These are phyloP conservation scores for Aspergillus nomiae DNA, from an alignment of 2,329 filamentous ascomycete genomes.

Conservation along the genomic window DNA sequence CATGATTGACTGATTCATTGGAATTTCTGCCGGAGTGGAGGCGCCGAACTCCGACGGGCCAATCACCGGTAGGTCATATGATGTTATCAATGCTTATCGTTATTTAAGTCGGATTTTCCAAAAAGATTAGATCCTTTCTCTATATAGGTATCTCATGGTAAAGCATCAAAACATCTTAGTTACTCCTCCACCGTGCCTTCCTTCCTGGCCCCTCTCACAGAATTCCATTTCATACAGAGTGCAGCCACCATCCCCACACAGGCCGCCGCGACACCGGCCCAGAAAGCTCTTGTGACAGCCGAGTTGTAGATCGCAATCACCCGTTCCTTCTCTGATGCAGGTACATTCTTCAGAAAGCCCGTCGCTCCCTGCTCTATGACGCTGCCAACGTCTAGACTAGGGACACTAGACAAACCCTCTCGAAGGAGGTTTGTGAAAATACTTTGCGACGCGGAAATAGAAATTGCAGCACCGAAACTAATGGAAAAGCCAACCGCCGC, in stretches of 20 bases:
- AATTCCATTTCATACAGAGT: no score
- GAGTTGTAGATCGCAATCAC: not conserved
- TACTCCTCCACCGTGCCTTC: no score
- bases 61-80: conserved; percentile 1
- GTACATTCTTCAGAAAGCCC: not conserved
- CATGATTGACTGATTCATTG: not conserved
- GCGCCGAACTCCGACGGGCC: conserved; percentile 1
- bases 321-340: not conserved
- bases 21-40: conserved; percentile 2
- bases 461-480: not conserved
- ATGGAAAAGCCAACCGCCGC: not conserved
- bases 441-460: not conserved
- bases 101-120: no score
- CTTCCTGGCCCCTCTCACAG: no score
- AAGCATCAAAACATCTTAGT: no score
- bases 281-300: no score
- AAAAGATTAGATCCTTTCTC: no score
- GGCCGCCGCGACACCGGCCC: no score
- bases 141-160: no score
- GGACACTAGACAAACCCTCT: not conserved
- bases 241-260: no score
- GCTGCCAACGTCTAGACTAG: not conserved
- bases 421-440: not conserved
- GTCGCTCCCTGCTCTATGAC: not conserved
- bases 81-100: not conserved